Evolutionary conservation across 2,329 filamentous ascomycete genomes (phyloP).

Genomic region (Nothophoma quercina): DNA sequence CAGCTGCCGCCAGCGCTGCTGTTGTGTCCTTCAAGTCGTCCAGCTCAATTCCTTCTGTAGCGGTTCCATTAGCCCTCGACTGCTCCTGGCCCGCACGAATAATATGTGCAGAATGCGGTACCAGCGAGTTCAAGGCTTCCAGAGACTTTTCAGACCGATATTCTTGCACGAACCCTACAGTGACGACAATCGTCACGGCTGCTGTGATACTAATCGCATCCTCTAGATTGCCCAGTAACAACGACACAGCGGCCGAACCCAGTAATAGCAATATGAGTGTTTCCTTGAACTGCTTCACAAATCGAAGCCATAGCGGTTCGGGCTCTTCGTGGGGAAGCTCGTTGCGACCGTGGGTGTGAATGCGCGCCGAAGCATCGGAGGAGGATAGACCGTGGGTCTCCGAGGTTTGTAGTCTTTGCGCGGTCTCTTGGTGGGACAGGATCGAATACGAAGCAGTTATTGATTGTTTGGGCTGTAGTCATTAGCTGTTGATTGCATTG

Average conservation of each 20-base stretch:
- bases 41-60: slow-evolving; percentile 54
- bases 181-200: slow-evolving; percentile 95
- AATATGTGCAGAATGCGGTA: slow-evolving; percentile 95
- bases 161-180: slow-evolving; percentile 95
- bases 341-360: slow-evolving; percentile 85
- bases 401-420: slow-evolving; percentile 81
- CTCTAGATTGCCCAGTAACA: slow-evolving; percentile 90
- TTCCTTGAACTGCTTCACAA: slow-evolving; percentile 96
- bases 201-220: slow-evolving; percentile 96
- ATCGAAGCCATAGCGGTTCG: slow-evolving; percentile 93
- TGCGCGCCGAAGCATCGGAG: slow-evolving; percentile 78
- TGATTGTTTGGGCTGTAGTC: slow-evolving; percentile 33
- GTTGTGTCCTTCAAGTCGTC: slow-evolving; percentile 61
- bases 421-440: slow-evolving; percentile 80
- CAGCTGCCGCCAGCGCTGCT: slow-evolving; percentile 69
- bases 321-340: slow-evolving; percentile 94
- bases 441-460: slow-evolving; percentile 64
- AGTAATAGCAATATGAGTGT: slow-evolving; percentile 92
- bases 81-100: slow-evolving; percentile 64
- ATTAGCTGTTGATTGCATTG: slow-evolving; percentile 12
- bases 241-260: slow-evolving; percentile 84
- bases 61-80: slow-evolving; percentile 32
- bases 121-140: slow-evolving; percentile 90
- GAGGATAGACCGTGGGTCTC: slow-evolving; percentile 81
- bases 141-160: slow-evolving; percentile 97